Evolutionary conservation across 73 alveolate genomes (phyloP).

Genomic region (Blepharisma japonicum): DNA sequence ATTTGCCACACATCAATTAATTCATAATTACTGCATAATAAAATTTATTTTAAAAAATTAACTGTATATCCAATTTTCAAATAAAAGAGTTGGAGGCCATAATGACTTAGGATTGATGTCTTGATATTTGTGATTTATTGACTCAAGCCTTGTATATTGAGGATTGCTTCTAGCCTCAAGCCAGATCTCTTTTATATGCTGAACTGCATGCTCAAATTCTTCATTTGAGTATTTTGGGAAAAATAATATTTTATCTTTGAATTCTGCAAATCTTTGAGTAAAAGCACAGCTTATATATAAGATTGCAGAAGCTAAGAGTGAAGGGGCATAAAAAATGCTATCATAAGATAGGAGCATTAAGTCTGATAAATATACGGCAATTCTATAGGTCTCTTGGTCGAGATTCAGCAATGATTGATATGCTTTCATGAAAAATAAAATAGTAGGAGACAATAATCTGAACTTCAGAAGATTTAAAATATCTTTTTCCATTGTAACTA

Average conservation of each 20-base stretch:
- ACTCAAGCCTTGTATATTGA: constrained; percentile 45
- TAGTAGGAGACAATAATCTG: constrained; percentile 60
- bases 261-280: not conserved
- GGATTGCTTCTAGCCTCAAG: constrained; percentile 49
- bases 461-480: constrained; percentile 57
- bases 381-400: not conserved
- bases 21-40: too few species aligned
- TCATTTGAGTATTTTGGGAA: constrained; percentile 29
- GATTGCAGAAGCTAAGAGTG: constrained; percentile 30
- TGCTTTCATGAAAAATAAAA: constrained; percentile 41
- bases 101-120: not conserved
- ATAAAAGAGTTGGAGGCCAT: constrained; percentile 7
- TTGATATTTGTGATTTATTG: constrained; percentile 44
- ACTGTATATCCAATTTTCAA: too few species aligned
- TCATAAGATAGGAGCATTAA: constrained; percentile 34
- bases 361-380: constrained; percentile 41
- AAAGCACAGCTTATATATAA: constrained; percentile 23
- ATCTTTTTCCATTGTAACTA: constrained; percentile 63
- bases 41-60: too few species aligned
- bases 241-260: not conserved
- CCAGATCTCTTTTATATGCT: constrained; percentile 39
- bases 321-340: constrained; percentile 21
- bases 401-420: constrained; percentile 27
- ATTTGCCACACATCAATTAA: too few species aligned
- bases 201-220: constrained; percentile 35